phyloP scores from a whole-genome alignment of 257 asterid species.

The Solanum raphanifolium region DNA sequence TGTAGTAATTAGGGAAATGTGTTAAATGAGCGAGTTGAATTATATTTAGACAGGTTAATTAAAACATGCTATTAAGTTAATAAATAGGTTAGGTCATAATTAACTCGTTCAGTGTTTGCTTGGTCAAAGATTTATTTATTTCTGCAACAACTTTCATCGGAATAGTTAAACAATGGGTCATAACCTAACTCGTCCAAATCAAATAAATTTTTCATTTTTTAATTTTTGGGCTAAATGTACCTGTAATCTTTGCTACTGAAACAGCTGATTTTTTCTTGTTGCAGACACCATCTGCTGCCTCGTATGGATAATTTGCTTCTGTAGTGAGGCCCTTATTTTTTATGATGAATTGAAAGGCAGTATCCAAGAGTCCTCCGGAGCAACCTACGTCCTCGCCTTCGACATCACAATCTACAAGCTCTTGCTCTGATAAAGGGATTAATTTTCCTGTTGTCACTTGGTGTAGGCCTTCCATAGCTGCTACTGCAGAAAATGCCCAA shows the following conservation, averaged over 20 bases:
- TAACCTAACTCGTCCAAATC: not conserved
- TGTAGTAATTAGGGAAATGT: not conserved
- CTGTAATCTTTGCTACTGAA: conserved; percentile 12
- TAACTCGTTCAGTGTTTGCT: no score
- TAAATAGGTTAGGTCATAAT: not conserved
- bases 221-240: not conserved
- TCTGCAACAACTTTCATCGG: no score
- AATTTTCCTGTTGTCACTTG: conserved; percentile 10
- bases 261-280: not conserved
- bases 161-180: not conserved
- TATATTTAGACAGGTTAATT: not conserved
- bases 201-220: not conserved
- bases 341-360: conserved; percentile 12
- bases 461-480: conserved; percentile 19
- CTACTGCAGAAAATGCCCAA: conserved; percentile 29
- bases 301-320: conserved; percentile 23
- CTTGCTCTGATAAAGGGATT: conserved; percentile 21
- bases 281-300: conserved; percentile 16
- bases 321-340: conserved; percentile 16
- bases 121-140: no score
- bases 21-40: not conserved
- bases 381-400: conserved; percentile 12
- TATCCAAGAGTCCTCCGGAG: conserved; percentile 18
- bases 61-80: not conserved
- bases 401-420: conserved; percentile 21